Evolutionary conservation across 208 protist genomes (phyloP).

Genomic region (Leishmania tropica): DNA sequence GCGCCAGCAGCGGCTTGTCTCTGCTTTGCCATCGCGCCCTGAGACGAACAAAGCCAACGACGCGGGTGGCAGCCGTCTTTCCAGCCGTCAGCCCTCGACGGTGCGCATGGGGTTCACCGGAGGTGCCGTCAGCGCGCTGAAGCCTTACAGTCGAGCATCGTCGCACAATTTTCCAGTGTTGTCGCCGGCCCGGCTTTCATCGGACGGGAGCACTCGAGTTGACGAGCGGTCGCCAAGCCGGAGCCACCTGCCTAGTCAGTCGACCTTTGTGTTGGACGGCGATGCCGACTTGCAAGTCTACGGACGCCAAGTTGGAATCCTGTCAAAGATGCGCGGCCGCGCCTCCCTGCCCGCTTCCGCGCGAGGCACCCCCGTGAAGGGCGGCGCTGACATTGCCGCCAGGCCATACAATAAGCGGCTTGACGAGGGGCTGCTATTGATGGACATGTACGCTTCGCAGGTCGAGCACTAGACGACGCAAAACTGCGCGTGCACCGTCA

Average conservation of each 20-base stretch:
- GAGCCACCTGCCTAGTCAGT: neutral
- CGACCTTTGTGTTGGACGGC: slow-evolving; percentile 9
- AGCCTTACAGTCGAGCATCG: neutral
- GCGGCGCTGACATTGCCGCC: neutral
- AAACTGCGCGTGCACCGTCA: neutral
- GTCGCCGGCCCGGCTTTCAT: neutral
- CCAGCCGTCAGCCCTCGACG: slow-evolving; percentile 5
- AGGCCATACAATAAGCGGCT: slow-evolving; percentile 1
- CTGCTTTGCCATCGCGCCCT: neutral
- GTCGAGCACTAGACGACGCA: neutral
- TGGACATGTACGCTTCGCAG: neutral
- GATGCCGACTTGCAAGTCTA: slow-evolving; percentile 26
- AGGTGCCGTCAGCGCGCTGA: neutral
- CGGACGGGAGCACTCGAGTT: neutral
- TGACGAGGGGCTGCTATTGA: neutral
- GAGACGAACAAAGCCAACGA: neutral
- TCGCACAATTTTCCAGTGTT: neutral
- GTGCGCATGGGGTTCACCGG: slow-evolving; percentile 3
- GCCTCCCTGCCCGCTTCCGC: slow-evolving; percentile 23
- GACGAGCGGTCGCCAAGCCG: neutral
- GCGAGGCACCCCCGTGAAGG: neutral
- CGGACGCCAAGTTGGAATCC: slow-evolving; percentile 21
- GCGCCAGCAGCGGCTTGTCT: slow-evolving; percentile 21
- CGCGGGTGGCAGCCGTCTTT: neutral
- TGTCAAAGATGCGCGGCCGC: slow-evolving; percentile 18